Conservation (phyloP, 73 alveolate species). For the Paramecium primaurelia region DNA sequence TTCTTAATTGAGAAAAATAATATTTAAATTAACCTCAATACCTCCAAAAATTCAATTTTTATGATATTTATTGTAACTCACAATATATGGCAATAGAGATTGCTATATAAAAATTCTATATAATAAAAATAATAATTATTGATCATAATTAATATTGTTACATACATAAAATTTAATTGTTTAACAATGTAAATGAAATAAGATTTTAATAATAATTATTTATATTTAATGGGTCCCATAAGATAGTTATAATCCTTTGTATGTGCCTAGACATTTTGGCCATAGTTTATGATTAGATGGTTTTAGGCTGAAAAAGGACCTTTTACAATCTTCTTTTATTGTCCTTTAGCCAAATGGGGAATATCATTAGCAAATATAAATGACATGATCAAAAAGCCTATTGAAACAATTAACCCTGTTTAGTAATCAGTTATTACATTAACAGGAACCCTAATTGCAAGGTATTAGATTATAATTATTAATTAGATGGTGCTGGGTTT, state of each 20-base stretch:
- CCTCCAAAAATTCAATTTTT: too few species aligned
- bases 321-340: slow-evolving; percentile 27
- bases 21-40: too few species aligned
- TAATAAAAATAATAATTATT: not conserved
- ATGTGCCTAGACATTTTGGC: slow-evolving; percentile 37
- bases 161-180: not conserved
- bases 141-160: not conserved
- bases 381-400: slow-evolving; percentile 16
- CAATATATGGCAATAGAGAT: too few species aligned
- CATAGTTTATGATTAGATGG: slow-evolving; percentile 7
- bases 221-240: not conserved
- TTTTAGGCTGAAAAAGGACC: slow-evolving; percentile 37
- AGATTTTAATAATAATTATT: not conserved
- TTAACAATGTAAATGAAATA: not conserved
- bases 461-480: not conserved
- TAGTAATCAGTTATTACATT: not conserved
- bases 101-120: too few species aligned
- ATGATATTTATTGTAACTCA: too few species aligned
- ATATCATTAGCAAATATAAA: slow-evolving; percentile 1
- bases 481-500: slow-evolving; percentile 43
- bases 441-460: not conserved
- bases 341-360: slow-evolving; percentile 37
- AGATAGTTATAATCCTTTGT: not conserved
- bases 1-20: too few species aligned
- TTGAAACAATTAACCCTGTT: not conserved